Percentiles rank a stretch among this genome's conserved stretches.
These are phyloP conservation scores for Colletotrichum phormii DNA, from an alignment of 2,329 filamentous ascomycete species.

Conservation along the genomic window DNA sequence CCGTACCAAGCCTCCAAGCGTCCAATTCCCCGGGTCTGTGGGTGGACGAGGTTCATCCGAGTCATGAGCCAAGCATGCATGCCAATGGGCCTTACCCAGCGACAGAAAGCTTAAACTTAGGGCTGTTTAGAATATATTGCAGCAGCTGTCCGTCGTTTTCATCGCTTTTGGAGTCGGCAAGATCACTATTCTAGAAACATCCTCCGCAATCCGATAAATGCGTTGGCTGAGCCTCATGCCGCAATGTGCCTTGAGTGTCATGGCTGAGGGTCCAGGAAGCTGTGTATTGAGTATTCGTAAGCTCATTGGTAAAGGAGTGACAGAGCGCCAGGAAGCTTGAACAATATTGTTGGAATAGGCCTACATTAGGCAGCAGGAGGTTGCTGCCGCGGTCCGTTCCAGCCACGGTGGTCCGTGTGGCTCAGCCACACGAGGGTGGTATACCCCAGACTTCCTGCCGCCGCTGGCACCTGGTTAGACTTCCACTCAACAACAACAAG, in stretches of 20 bases:
- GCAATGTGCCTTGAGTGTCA: not conserved
- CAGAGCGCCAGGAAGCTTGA: no score
- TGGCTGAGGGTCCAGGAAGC: not conserved
- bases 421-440: no score
- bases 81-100: not conserved
- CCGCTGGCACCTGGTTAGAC: no score
- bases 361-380: no score
- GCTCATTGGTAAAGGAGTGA: no score
- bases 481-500: no score
- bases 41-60: not conserved
- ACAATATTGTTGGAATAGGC: no score
- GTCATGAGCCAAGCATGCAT: not conserved
- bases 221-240: not conserved
- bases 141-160: not conserved
- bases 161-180: not conserved
- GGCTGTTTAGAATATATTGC: not conserved
- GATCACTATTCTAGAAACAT: not conserved
- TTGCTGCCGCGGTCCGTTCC: no score
- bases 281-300: no score
- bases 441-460: no score
- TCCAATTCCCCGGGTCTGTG: not conserved
- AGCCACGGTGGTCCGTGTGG: no score
- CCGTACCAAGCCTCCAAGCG: no score
- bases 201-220: not conserved
- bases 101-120: not conserved